Evolutionary conservation across 2,329 filamentous ascomycete species (phyloP), one percentile per base, ranked within the genome.

Genomic region (Microdochium paspali): DNA sequence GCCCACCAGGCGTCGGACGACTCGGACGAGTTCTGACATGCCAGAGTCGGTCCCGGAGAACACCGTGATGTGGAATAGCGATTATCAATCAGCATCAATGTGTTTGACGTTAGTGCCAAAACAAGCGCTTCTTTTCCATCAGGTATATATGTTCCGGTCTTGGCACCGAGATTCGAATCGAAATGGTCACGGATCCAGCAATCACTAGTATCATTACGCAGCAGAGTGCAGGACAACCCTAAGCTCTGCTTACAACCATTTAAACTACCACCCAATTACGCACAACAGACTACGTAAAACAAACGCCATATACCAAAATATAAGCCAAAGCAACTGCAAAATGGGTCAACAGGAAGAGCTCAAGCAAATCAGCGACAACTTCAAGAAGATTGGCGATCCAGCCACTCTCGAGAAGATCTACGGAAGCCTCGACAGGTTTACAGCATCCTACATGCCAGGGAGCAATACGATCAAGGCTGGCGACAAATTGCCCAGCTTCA

Each of bases 401-500:
- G 39, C 47, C 18, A 26, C 26, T 15, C 23, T 50, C 42, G 50
- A 51, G 32, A 39, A 44, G 23, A 28, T 53, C 18, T 20, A 10
- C 7, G 50, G 45, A 5, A 48, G 50, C 6, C 52, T 52, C 23
- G 44, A 21, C n/a, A 47, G 50, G 31, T 54, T 53, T 46, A 44
- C 39, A 45, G 30, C 49, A 9, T 49, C 47, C 2, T 64, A 62
- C 46, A 56, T 64, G 31, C 51, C 49, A 3, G 47, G 49, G 10
- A 50, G 51, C 18, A 12, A 20, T 21, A 20, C 35, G 3, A 59
- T 69, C 49, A 53, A 69, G 47, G 55, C 57, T 3, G 66, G 65
- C 30, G 56, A 59, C 44, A 54, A 52, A 10, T 50, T 70, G 10
- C 66, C 67, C 4, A 45, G 53, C 1, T 69, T 69, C 52, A 48